These are phyloP conservation scores for Termitomyces sp. DNA, from an alignment of 768 basidiomycete genomes.

Conservation along the genomic window DNA sequence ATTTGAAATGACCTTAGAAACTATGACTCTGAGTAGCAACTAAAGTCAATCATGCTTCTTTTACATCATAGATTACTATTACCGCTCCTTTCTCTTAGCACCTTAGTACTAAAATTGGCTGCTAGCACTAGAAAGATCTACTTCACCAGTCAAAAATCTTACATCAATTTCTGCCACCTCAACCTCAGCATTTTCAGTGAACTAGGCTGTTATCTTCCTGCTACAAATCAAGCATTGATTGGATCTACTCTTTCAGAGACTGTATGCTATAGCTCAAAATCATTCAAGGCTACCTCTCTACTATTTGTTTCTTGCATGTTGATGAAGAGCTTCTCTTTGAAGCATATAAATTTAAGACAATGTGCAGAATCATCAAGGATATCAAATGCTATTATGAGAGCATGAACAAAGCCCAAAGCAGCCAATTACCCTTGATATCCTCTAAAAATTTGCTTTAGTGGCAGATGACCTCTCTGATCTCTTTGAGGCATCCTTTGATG, in stretches of 20 bases:
- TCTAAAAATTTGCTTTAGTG: conserved; percentile 6
- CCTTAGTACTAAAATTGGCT: no score
- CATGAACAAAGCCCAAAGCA: conserved; percentile 18
- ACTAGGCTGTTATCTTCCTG: neutral
- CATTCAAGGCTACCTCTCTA: conserved; percentile 18
- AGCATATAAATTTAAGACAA: conserved; percentile 19
- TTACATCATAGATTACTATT: no score
- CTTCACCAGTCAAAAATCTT: conserved; percentile 25
- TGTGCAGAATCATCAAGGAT: conserved; percentile 26
- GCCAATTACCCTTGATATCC: conserved; percentile 21
- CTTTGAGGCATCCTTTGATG: conserved; percentile 8
- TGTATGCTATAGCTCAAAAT: conserved; percentile 9
- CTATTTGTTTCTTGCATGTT: conserved; percentile 25
- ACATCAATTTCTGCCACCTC: conserved; percentile 22
- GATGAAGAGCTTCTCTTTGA: conserved; percentile 23
- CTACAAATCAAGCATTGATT: conserved; percentile 11
- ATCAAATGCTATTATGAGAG: conserved; percentile 29
- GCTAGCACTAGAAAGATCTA: conserved; percentile 26
- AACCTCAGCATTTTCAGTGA: neutral
- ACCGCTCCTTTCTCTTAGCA: no score
- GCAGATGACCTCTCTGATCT: neutral
- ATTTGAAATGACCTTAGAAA: no score
- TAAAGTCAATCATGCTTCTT: no score
- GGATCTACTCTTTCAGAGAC: conserved; percentile 14
- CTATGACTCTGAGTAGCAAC: no score